phyloP scores from a whole-genome alignment of 2,329 filamentous ascomycete species.

The Escovopsis sp. region DNA sequence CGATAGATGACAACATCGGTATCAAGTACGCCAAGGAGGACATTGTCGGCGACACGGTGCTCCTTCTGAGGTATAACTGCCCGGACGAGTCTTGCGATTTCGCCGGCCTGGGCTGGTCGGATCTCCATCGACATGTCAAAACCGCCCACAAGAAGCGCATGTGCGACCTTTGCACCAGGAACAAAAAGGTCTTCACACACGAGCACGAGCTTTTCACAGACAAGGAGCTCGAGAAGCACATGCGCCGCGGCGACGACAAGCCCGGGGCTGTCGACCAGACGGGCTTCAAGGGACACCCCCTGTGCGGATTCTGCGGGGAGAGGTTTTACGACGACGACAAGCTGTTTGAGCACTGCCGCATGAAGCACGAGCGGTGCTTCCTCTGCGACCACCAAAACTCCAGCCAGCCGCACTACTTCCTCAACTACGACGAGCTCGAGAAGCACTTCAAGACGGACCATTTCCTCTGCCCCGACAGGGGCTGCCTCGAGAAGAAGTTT shows the following conservation, averaged over 20 bases:
- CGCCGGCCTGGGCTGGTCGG: slow-evolving; percentile 53
- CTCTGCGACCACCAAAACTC: slow-evolving; percentile 65
- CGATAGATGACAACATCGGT: slow-evolving; percentile 70
- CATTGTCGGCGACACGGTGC: slow-evolving; percentile 79
- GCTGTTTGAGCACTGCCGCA: slow-evolving; percentile 81
- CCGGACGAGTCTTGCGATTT: slow-evolving; percentile 69
- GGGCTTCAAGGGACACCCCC: slow-evolving; percentile 88
- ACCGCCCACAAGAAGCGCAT: slow-evolving; percentile 71
- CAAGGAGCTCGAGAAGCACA: slow-evolving; percentile 70
- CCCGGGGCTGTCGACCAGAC: slow-evolving; percentile 85
- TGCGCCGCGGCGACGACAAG: slow-evolving; percentile 79
- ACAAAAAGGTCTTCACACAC: slow-evolving; percentile 98
- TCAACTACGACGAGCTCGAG: slow-evolving; percentile 76
- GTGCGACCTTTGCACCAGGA: slow-evolving; percentile 78
- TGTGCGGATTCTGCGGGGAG: slow-evolving; percentile 83
- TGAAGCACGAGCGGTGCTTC: slow-evolving; percentile 90
- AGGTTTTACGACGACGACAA: slow-evolving; percentile 95
- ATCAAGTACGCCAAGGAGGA: slow-evolving; percentile 82
- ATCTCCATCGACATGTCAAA: slow-evolving; percentile 61
- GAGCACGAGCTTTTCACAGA: slow-evolving; percentile 86
- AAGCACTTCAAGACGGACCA: slow-evolving; percentile 80
- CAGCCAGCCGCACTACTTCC: slow-evolving; percentile 74
- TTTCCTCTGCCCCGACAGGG: slow-evolving; percentile 67
- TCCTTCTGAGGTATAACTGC: slow-evolving; percentile 88
- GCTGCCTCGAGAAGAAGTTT: slow-evolving; percentile 94